Evolutionary conservation across 768 basidiomycete genomes (phyloP), one percentile per base, ranked within the genome.

Genomic region (Tephrocybe sp.): DNA sequence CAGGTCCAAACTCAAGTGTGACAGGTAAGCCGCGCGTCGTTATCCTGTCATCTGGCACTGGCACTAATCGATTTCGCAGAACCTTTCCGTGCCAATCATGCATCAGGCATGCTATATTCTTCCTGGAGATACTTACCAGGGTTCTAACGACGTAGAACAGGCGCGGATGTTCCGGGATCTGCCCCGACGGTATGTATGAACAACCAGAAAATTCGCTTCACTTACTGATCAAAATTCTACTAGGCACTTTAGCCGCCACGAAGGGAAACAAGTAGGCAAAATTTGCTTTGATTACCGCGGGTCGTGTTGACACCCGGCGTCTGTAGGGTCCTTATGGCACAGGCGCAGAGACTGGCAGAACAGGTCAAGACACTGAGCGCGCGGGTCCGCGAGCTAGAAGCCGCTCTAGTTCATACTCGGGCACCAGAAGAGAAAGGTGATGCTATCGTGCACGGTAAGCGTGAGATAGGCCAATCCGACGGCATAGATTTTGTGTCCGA

Each of bases 191-290:
- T 76, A 43, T 28, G 64, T 51, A 9, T 9, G 30, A 25, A 40
- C 24, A 37, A 21, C n/a, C n/a, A n/a, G n/a, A n/a, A n/a, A n/a
- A n/a, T n/a, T 26, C 16, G 13, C 28, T 35, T 22, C 31, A 31
- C 21, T n/a, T 36, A 21, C 40, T 44, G 13, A 16, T 44, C 27
- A 28, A 38, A 31, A 24, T 22, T 41, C 56, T 1, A 55, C 27
- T 41, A 66, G 79, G 78, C 26, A 77, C 73, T 22, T 57, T 80
- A 54, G 66, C 75, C 6, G 77, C 80, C 21, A 80, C 78, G 37
- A 81, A 80, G 57, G 77, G 79, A 51, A 81, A 80, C 65, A 80
- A 79, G 79, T 79, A 55, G 31, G 36, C n/a, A n/a, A n/a, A n/a
- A n/a, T n/a, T n/a, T n/a, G 71, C 41, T 22, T 19, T 9, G 4